These are phyloP conservation scores for Wickerhamomyces sp. DNA, from an alignment of 1,139 yeast species.

Conservation along the genomic window DNA sequence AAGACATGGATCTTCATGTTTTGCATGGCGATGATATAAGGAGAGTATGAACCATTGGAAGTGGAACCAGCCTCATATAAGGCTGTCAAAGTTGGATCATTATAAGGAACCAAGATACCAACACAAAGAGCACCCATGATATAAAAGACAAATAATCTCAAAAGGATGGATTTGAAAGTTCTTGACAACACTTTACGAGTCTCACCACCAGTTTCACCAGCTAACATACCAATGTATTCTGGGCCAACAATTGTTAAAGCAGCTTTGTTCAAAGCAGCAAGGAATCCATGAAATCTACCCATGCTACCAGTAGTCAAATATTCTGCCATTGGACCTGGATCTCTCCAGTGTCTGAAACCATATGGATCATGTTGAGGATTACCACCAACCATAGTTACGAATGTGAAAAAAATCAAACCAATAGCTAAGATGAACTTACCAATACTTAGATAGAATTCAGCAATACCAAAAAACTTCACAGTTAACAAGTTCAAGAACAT, in stretches of 20 bases:
- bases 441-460: constrained; percentile 65
- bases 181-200: constrained; percentile 70
- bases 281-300: constrained; percentile 58
- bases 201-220: constrained; percentile 71
- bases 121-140: constrained; percentile 61
- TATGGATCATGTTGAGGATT: constrained; percentile 64
- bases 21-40: constrained; percentile 53
- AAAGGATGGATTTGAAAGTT: constrained; percentile 73
- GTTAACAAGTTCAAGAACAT: constrained; percentile 49
- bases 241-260: constrained; percentile 79
- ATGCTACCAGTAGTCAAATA: constrained; percentile 34
- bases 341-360: constrained; percentile 71
- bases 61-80: constrained; percentile 40
- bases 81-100: constrained; percentile 44
- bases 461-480: constrained; percentile 60
- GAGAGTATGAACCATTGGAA: constrained; percentile 31
- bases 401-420: constrained; percentile 65
- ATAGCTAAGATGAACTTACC: constrained; percentile 65
- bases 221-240: constrained; percentile 68
- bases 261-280: constrained; percentile 59
- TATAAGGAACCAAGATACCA: constrained; percentile 69
- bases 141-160: constrained; percentile 72
- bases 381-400: constrained; percentile 65
- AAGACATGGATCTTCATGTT: constrained; percentile 41
- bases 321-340: constrained; percentile 62